These are phyloP conservation scores for Heliamphora pulchella DNA, from an alignment of 179 eudicot genomes.

Conservation along the genomic window DNA sequence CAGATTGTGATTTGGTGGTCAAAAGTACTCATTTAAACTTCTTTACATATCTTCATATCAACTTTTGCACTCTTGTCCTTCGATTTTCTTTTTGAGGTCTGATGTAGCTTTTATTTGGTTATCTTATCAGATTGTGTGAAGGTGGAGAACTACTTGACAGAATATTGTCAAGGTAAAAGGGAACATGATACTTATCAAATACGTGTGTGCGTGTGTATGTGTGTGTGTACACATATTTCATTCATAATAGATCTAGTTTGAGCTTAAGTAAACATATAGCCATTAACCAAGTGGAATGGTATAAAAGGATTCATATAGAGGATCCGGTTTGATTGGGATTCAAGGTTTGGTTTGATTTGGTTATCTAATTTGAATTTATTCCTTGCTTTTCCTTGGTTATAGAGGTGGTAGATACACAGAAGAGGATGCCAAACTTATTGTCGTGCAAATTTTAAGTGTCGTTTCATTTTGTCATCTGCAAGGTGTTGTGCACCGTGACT, in stretches of 20 bases:
- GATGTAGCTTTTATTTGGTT: conserved; percentile 8
- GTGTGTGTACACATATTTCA: background rate
- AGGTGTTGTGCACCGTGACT: conserved; percentile 90
- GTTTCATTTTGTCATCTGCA: conserved; percentile 87
- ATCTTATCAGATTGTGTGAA: conserved; percentile 67
- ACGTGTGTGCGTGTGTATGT: too few relatives aligned
- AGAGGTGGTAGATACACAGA: conserved; percentile 93
- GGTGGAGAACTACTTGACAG: conserved; percentile 92
- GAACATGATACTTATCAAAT: background rate
- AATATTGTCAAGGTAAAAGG: conserved; percentile 71
- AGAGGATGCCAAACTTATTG: conserved; percentile 72
- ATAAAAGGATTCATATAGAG: too few relatives aligned
- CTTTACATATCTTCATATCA: background rate
- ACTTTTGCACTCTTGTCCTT: background rate
- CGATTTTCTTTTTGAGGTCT: background rate
- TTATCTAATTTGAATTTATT: background rate
- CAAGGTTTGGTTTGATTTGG: background rate
- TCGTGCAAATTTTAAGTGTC: conserved; percentile 66
- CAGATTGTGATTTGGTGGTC: background rate
- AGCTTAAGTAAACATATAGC: background rate
- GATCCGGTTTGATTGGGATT: too few relatives aligned
- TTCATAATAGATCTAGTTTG: background rate
- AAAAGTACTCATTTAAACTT: background rate
- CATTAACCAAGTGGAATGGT: too few relatives aligned
- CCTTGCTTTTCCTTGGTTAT: too few relatives aligned